Evolutionary conservation across 73 alveolate genomes (phyloP).

Genomic region (Tetrahymena elliotti): DNA sequence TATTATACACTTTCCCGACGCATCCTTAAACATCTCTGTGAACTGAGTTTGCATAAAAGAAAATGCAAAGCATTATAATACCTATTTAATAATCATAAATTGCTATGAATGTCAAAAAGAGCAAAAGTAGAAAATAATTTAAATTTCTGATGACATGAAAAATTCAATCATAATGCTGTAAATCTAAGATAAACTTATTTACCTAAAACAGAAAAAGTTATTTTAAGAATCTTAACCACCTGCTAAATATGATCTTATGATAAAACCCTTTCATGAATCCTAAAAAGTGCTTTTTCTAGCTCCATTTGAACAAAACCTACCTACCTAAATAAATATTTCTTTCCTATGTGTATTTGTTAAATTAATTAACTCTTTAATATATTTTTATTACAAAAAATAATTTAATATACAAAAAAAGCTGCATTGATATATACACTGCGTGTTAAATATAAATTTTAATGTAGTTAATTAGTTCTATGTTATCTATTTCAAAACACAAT

Average conservation of each 20-base stretch:
- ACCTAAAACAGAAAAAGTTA: background rate
- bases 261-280: background rate
- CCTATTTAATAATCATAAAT: background rate
- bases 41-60: background rate
- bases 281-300: background rate
- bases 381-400: background rate
- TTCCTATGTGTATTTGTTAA: background rate
- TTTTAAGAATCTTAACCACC: background rate
- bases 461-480: background rate
- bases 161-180: background rate
- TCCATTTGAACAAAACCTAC: background rate
- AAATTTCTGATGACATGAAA: background rate
- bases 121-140: background rate
- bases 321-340: background rate
- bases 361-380: background rate
- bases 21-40: background rate
- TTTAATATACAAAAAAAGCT: background rate
- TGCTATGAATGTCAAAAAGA: no score
- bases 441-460: no score
- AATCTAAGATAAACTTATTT: background rate
- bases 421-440: background rate
- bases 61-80: background rate
- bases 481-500: background rate
- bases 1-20: background rate
- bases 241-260: background rate